Base-by-base conservation (phyloP, 164 flowering plant species). In the Warburgia ugandensis region DNA sequence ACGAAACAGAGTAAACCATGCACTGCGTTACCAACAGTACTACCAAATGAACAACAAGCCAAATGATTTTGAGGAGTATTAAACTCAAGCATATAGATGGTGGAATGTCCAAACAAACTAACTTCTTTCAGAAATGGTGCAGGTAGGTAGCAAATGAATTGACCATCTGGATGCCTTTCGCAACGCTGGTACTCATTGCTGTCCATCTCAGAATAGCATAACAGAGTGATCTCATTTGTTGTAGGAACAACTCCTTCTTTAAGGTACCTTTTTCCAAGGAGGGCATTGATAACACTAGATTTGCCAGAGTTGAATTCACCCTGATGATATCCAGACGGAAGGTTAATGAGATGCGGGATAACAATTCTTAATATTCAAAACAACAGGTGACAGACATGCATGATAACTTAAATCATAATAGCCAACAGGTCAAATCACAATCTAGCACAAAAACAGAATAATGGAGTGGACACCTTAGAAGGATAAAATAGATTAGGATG, bases 251-350 rank as follows among this genome's bases (percentile, higher is more conserved):
- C 96, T 30, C 98, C 98, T 60, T 87, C 98, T 59, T 75, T 77
- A 19, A 92, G 72, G 57, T 83, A 92, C 64, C 68, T 85, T 50
- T 72, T 63, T 58, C 98, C 96, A 59, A 92, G 95, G 47, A 87
- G 87, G 16, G 98, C 98, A 80, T 87, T 87, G 36, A 92, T 87
- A 43, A 92, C 78, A 35, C 84, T 74, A 55, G 98, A 87, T 71
- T 92, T 87, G 14, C 96, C 98, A 55, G 98, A 92, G 71, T 87
- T 87, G 59, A 87, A 92, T 61, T 92, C 98, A 57, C 98, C 96
- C 97, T 84, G 61, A n/a, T 28, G 10, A 59, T 35, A 46, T 42
- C 44, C 30, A 58, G 60, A 29, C 49, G 2, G 31, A 52, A 22
- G 17, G 31, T 13, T n/a, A 10, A 22, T 3, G 10, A 30, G 17